phyloP scores from a whole-genome alignment of 2,329 filamentous ascomycete species.

The Penicillium digitatum region DNA sequence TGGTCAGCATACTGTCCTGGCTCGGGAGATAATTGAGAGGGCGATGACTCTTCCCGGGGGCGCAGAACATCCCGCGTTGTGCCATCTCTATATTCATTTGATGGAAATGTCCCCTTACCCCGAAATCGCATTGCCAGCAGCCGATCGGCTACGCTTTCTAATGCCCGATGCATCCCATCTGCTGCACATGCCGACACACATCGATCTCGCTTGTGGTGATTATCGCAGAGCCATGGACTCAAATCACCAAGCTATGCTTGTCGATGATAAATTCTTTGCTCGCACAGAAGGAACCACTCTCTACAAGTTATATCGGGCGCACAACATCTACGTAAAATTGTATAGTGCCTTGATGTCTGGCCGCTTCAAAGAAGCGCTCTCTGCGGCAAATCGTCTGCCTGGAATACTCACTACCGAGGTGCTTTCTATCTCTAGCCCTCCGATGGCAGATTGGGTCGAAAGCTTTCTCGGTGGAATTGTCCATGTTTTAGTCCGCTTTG shows the following conservation, averaged over 20 bases:
- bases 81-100: not conserved
- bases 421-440: not conserved
- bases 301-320: not conserved
- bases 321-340: not conserved
- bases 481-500: not conserved
- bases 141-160: not conserved
- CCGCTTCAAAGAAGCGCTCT: not conserved
- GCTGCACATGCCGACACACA: not conserved
- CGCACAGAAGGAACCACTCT: not conserved
- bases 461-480: not conserved
- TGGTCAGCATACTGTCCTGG: not conserved
- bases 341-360: not conserved
- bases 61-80: not conserved
- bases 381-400: not conserved
- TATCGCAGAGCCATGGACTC: not conserved
- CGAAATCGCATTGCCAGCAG: not conserved
- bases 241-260: not conserved
- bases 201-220: not conserved
- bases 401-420: not conserved
- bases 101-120: conserved; percentile 1
- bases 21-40: not conserved
- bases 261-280: not conserved
- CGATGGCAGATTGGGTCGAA: not conserved
- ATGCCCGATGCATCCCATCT: not conserved
- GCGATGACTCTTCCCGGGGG: not conserved